phyloP scores from a whole-genome alignment of 306 rosid genomes.

The Purshia tridentata region DNA sequence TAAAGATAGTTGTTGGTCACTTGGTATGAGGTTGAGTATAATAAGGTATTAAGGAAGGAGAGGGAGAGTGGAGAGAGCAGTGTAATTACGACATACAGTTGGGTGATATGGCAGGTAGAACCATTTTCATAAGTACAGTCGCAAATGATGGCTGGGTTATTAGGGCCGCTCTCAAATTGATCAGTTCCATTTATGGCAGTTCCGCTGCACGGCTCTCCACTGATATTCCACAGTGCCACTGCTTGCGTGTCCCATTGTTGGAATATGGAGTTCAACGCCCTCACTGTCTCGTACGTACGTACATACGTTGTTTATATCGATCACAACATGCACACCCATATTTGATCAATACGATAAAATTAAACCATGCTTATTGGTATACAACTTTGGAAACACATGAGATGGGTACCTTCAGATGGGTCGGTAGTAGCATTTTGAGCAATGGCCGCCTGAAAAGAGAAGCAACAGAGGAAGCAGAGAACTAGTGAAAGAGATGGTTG shows the following conservation, averaged over 20 bases:
- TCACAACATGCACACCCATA: too few species aligned
- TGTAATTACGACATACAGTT: conserved; percentile 20
- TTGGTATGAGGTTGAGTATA: too few species aligned
- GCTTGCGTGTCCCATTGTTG: conserved; percentile 21
- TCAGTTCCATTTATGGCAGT: neutral
- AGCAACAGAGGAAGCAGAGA: neutral
- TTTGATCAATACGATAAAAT: too few species aligned
- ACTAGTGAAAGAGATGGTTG: neutral
- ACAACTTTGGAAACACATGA: too few species aligned
- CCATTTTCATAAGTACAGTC: neutral
- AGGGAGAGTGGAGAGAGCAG: neutral
- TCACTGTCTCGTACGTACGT: conserved; percentile 17
- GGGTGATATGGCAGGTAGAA: conserved; percentile 28
- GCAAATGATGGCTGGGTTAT: conserved; percentile 21
- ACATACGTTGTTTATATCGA: too few species aligned
- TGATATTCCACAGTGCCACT: conserved; percentile 20
- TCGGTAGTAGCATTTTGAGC: conserved; percentile 24
- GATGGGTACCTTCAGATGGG: conserved; percentile 27
- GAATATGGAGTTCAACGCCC: conserved; percentile 31
- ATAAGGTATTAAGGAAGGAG: neutral
- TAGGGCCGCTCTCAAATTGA: accelerated
- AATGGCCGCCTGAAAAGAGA: conserved; percentile 3
- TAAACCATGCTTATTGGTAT: too few species aligned
- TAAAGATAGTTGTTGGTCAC: too few species aligned
- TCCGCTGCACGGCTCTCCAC: conserved; percentile 35